Conservation (phyloP, 1,284 basidiomycete genomes). For the Leccinum fallax region DNA sequence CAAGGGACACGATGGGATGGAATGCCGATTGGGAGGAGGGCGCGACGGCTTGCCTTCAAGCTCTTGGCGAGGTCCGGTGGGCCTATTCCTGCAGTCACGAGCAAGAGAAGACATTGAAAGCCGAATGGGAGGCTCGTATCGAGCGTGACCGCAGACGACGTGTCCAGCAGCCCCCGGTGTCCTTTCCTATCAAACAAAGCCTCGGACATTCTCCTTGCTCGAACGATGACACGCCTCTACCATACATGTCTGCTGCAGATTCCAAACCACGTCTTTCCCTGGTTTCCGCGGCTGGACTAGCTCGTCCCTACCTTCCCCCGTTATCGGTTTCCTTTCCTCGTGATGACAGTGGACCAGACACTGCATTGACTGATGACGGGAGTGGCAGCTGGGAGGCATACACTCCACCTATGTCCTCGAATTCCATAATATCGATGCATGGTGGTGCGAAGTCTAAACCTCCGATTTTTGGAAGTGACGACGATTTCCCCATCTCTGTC, state of each 20-base stretch:
- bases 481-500: constrained; percentile 31
- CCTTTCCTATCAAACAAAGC: constrained; percentile 29
- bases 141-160: constrained; percentile 25
- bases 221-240: constrained; percentile 22
- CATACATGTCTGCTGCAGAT: constrained; percentile 10
- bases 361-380: constrained; percentile 49
- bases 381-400: constrained; percentile 56
- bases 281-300: constrained; percentile 35
- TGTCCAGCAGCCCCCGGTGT: constrained; percentile 18
- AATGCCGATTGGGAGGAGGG: too few relatives aligned
- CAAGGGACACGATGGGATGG: too few relatives aligned
- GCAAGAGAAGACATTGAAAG: constrained; percentile 60
- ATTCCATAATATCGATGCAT: constrained; percentile 37
- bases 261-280: constrained; percentile 30
- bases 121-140: constrained; percentile 60
- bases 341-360: constrained; percentile 50
- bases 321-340: constrained; percentile 32
- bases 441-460: constrained; percentile 21
- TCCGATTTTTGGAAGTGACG: constrained; percentile 26
- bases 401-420: constrained; percentile 57
- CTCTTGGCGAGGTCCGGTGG: constrained; percentile 80
- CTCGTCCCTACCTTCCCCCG: constrained; percentile 32
- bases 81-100: constrained; percentile 75
- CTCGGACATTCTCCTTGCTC: constrained; percentile 34
- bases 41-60: constrained; percentile 59